phyloP scores from a whole-genome alignment of 768 basidiomycete species.

The Tylopilus balloui region DNA sequence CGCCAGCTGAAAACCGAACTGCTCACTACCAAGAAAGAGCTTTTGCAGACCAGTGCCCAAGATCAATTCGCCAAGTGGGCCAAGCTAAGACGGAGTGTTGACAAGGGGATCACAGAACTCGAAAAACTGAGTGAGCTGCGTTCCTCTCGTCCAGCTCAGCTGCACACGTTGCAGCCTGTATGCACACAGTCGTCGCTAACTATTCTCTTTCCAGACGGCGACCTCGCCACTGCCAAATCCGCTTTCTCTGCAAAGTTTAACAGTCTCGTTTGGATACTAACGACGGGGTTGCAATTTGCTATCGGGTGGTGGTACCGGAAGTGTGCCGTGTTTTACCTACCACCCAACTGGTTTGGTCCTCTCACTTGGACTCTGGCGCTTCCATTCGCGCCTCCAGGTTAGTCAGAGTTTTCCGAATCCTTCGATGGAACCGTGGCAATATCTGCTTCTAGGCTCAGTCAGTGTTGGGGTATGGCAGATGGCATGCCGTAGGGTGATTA shows the following conservation, averaged over 20 bases:
- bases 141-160: background rate
- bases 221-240: slow-evolving; percentile 55
- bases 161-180: background rate
- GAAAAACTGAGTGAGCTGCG: slow-evolving; percentile 83
- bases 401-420: slow-evolving; percentile 21
- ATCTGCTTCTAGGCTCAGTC: slow-evolving; percentile 62
- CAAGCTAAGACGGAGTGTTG: slow-evolving; percentile 81
- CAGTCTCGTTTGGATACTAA: slow-evolving; percentile 69
- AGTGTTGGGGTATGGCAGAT: slow-evolving; percentile 95
- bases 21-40: slow-evolving; percentile 75
- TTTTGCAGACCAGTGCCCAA: slow-evolving; percentile 87
- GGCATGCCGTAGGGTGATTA: slow-evolving; percentile 84
- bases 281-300: slow-evolving; percentile 80
- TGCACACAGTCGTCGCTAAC: slow-evolving; percentile 2
- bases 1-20: slow-evolving; percentile 75
- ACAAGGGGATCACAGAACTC: slow-evolving; percentile 86
- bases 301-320: slow-evolving; percentile 91
- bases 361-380: slow-evolving; percentile 84
- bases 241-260: slow-evolving; percentile 71
- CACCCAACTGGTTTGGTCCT: slow-evolving; percentile 86
- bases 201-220: slow-evolving; percentile 51
- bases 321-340: slow-evolving; percentile 90
- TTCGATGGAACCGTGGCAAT: background rate
- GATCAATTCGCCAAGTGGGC: slow-evolving; percentile 99
- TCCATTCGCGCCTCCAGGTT: slow-evolving; percentile 87